Percentiles rank a stretch among this genome's conserved stretches.
Evolutionary conservation across 176 grass and related monocot species (phyloP).

Genomic region (Lolium multiflorum): DNA sequence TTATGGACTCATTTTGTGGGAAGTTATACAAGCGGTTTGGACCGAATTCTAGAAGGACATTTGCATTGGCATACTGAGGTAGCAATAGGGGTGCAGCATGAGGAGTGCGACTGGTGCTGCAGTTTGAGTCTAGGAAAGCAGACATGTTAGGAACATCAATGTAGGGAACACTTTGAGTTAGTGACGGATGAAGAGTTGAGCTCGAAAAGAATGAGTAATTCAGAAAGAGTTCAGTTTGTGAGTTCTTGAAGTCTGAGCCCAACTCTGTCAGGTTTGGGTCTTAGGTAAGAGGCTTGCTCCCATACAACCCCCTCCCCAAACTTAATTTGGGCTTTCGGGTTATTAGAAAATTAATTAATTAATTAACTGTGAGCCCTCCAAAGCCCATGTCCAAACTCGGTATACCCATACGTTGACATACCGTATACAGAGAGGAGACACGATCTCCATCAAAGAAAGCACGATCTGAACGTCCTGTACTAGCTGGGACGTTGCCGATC

Average conservation of each 20-base stretch:
- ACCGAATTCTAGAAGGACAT: neutral
- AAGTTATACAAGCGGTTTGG: neutral
- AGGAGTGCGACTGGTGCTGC: neutral
- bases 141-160: neutral
- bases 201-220: slow-evolving; percentile 3
- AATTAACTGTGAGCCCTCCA: no score
- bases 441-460: no score
- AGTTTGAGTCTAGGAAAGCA: neutral
- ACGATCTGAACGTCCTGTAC: no score
- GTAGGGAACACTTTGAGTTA: neutral
- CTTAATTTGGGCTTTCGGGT: no score
- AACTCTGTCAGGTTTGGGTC: neutral
- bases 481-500: no score
- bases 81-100: neutral
- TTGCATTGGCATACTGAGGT: neutral
- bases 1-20: neutral
- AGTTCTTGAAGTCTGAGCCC: neutral
- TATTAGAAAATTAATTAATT: no score
- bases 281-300: no score
- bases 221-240: neutral
- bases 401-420: no score
- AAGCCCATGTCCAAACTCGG: no score
- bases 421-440: no score
- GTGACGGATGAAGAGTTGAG: neutral
- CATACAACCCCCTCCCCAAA: no score